These are phyloP conservation scores for Nyssa sinensis DNA, from an alignment of 148 eudicot genomes.

Conservation along the genomic window DNA sequence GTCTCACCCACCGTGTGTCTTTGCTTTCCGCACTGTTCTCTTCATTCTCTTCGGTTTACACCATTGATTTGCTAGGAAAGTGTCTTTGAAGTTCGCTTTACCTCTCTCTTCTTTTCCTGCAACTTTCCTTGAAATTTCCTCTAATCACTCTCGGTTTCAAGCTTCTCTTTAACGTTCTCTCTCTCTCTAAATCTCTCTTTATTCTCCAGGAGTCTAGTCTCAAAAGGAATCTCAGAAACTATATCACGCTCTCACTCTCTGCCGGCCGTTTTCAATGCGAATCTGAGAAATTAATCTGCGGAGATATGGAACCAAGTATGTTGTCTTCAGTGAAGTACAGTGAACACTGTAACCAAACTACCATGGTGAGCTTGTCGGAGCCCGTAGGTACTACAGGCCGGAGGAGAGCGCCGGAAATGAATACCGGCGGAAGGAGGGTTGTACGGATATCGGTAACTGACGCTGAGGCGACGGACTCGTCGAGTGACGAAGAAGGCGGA, in stretches of 20 bases:
- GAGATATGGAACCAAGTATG: slow-evolving; percentile 18
- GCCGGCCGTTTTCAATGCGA: slow-evolving; percentile 32
- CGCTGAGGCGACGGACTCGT: slow-evolving; percentile 71
- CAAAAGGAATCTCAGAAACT: background rate
- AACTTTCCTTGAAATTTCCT: slow-evolving; percentile 25
- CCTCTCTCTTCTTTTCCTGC: slow-evolving; percentile 12
- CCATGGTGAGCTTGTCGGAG: slow-evolving; percentile 3
- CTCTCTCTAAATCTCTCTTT: slow-evolving; percentile 12
- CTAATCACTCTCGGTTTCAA: slow-evolving; percentile 8
- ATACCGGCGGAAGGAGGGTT: slow-evolving; percentile 10
- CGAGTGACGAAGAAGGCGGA: slow-evolving; percentile 51
- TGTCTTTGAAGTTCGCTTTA: background rate
- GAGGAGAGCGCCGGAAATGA: background rate
- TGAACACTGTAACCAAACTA: slow-evolving; percentile 48
- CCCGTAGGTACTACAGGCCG: background rate
- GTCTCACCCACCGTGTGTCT: too few relatives aligned
- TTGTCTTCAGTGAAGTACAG: slow-evolving; percentile 40
- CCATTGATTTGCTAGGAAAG: background rate
- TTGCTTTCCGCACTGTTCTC: background rate
- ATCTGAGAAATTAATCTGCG: slow-evolving; percentile 14
- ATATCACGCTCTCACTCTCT: slow-evolving; percentile 2
- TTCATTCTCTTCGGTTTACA: too few relatives aligned
- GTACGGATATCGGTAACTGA: slow-evolving; percentile 69
- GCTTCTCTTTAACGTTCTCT: slow-evolving; percentile 37
- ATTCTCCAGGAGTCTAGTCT: slow-evolving; percentile 21